Percentiles rank a stretch among this genome's conserved stretches.
Evolutionary conservation across 108 stramenopile genomes (phyloP).

Genomic region (Bacterosira constricta): DNA sequence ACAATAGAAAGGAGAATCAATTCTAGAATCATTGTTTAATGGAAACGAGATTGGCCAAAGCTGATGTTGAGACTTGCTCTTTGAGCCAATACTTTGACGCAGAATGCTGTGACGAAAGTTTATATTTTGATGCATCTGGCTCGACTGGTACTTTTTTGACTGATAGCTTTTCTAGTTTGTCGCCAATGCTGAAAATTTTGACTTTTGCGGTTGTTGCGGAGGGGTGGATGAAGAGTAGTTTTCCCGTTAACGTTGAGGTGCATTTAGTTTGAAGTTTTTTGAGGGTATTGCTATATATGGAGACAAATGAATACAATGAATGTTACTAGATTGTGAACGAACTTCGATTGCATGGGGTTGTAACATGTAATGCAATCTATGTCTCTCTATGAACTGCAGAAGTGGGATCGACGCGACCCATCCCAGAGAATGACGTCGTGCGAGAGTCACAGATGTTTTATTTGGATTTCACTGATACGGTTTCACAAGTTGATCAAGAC

Average conservation of each 20-base stretch:
- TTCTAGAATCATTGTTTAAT: neutral
- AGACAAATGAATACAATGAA: too few species aligned
- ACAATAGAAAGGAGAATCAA: too few species aligned
- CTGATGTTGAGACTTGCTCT: too few species aligned
- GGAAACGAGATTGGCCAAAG: neutral
- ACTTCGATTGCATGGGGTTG: neutral
- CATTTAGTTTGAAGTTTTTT: too few species aligned
- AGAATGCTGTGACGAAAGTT: neutral
- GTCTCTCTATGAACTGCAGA: neutral
- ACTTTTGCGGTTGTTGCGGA: neutral
- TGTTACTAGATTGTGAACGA: neutral
- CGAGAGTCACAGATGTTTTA: neutral
- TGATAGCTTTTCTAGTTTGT: neutral
- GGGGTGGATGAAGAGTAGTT: neutral
- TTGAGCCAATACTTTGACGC: conserved; percentile 5
- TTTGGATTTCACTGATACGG: neutral
- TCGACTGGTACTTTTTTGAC: neutral
- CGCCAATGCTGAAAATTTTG: neutral
- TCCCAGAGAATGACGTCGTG: neutral
- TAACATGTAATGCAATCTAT: neutral
- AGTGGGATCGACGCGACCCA: too few species aligned
- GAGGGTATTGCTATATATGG: too few species aligned
- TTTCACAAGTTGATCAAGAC: neutral
- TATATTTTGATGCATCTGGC: conserved; percentile 10
- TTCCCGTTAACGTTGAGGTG: too few species aligned